These are phyloP conservation scores for Parietichytrium sp. DNA, from an alignment of 108 stramenopile species.

Conservation along the genomic window DNA sequence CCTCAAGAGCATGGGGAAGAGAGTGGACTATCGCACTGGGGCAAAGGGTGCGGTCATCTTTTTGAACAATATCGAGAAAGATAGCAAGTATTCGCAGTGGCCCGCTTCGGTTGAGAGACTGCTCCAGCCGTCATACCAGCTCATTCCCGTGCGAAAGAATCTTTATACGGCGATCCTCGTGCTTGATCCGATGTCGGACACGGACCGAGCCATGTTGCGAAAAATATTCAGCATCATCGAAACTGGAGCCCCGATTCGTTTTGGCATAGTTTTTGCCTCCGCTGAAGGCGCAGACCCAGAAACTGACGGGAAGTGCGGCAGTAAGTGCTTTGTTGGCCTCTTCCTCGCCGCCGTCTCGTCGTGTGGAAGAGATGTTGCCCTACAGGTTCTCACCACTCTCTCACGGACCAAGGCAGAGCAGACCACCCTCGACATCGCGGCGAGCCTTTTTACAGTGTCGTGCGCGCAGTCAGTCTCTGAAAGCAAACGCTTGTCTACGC, in stretches of 20 bases:
- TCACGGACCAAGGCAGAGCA: not conserved
- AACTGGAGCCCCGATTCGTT: slow-evolving; percentile 48
- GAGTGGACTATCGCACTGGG: slow-evolving; percentile 43
- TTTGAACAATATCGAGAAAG: slow-evolving; percentile 64
- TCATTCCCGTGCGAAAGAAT: slow-evolving; percentile 50
- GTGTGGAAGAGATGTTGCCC: not conserved
- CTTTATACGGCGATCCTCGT: slow-evolving; percentile 55
- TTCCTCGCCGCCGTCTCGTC: not conserved
- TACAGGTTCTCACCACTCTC: not conserved
- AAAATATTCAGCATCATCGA: slow-evolving; percentile 36
- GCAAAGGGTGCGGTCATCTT: slow-evolving; percentile 45
- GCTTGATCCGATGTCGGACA: slow-evolving; percentile 41
- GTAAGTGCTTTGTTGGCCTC: not conserved
- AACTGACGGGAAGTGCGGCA: not conserved
- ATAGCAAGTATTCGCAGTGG: slow-evolving; percentile 50
- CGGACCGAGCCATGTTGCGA: slow-evolving; percentile 37
- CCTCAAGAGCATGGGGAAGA: not conserved
- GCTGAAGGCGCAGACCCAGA: not conserved
- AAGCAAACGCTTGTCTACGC: not conserved
- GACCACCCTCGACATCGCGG: not conserved
- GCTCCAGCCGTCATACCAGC: slow-evolving; percentile 52
- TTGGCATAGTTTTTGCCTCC: slow-evolving; percentile 53
- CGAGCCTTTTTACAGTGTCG: not conserved
- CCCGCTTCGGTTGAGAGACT: slow-evolving; percentile 41
- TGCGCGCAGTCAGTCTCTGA: not conserved